Percentiles rank a stretch among this genome's conserved stretches.
These are phyloP conservation scores for Brassica carinata DNA, from an alignment of 345 rosid species.

Conservation along the genomic window DNA sequence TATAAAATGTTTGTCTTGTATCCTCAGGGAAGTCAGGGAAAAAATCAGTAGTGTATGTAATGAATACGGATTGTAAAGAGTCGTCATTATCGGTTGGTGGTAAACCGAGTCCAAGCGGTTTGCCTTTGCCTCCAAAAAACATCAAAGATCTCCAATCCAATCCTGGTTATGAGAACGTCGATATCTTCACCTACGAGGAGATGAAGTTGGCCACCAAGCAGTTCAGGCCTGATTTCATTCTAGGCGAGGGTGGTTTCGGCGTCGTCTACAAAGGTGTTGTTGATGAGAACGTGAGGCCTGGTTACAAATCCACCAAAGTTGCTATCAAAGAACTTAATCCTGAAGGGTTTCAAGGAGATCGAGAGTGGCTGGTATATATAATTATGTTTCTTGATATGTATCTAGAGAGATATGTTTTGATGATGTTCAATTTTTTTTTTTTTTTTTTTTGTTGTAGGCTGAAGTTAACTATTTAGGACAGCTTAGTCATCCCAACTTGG, in stretches of 20 bases:
- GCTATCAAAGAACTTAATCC: conserved; percentile 95
- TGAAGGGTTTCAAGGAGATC: conserved; percentile 91
- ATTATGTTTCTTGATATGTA: not conserved
- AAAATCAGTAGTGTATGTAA: conserved; percentile 23
- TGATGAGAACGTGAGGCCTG: conserved; percentile 65
- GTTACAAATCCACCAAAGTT: conserved; percentile 60
- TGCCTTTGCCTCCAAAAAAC: conserved; percentile 56
- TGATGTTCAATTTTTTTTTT: not conserved
- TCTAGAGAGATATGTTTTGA: not conserved
- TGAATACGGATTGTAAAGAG: conserved; percentile 35
- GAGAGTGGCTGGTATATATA: conserved; percentile 91
- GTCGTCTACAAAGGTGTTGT: conserved; percentile 85
- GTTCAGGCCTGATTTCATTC: conserved; percentile 81
- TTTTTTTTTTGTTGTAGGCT: conserved; percentile 54
- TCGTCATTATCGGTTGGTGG: conserved; percentile 23
- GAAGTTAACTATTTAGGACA: conserved; percentile 96
- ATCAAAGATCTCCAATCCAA: conserved; percentile 72
- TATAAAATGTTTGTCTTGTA: not conserved
- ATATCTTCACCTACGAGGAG: conserved; percentile 80
- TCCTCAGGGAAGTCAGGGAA: not conserved
- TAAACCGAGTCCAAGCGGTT: conserved; percentile 13
- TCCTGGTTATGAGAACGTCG: conserved; percentile 71
- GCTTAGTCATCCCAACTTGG: conserved; percentile 89
- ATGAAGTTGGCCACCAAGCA: conserved; percentile 82
- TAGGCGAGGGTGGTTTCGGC: conserved; percentile 98